These are phyloP conservation scores for Aspergillus wentii DNA, from an alignment of 495 filamentous ascomycete species.

Conservation along the genomic window DNA sequence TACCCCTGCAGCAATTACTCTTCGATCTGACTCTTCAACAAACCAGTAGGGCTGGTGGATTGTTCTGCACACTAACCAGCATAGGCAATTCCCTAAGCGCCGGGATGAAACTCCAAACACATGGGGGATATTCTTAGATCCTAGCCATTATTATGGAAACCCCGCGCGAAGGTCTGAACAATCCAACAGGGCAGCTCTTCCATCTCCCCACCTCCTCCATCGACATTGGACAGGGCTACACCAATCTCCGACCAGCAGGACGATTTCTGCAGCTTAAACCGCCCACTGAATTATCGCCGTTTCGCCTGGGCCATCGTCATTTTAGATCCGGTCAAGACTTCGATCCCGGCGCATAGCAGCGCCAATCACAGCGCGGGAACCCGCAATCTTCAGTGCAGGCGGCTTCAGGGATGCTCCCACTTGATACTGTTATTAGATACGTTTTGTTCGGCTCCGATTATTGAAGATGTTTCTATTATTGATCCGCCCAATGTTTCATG, in stretches of 20 bases:
- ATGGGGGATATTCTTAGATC: conserved; percentile 8
- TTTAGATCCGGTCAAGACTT: conserved; percentile 4
- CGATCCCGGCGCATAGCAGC: conserved; percentile 15
- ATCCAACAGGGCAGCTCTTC: conserved; percentile 5
- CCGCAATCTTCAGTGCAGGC: conserved; percentile 7
- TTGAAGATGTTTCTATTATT: too few species aligned
- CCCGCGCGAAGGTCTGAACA: too few species aligned
- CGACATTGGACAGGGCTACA: too few species aligned
- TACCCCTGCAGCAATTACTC: too few species aligned
- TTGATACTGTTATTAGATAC: conserved; percentile 24
- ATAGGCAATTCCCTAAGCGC: conserved; percentile 22
- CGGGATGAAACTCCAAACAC: too few species aligned
- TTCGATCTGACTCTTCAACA: too few species aligned
- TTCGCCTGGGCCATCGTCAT: conserved; percentile 8
- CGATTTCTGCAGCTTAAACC: conserved; percentile 7
- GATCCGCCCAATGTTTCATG: too few species aligned
- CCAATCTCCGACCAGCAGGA: conserved; percentile 6
- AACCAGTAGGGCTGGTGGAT: too few species aligned
- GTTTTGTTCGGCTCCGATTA: conserved; percentile 10
- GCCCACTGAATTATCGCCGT: conserved; percentile 4
- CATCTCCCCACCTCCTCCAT: too few species aligned
- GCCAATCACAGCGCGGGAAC: conserved; percentile 12
- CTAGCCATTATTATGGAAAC: too few species aligned
- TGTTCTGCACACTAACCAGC: conserved; percentile 26
- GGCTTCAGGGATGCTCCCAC: conserved; percentile 13